Base-by-base conservation (phyloP, 2,329 filamentous ascomycete genomes). In the Curvularia eragrostidis region DNA sequence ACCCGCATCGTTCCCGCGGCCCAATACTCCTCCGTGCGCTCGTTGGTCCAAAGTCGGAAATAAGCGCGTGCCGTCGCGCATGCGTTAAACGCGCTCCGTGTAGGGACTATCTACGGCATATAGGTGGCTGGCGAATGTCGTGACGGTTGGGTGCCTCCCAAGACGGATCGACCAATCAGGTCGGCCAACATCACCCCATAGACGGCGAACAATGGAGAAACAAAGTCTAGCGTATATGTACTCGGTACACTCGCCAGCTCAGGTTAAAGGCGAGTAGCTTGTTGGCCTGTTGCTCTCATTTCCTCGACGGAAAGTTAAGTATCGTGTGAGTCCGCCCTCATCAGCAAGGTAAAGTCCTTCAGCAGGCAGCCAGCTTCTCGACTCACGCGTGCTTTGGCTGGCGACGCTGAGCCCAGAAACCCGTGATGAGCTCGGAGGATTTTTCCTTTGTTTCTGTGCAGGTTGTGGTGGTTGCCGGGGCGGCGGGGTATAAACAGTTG, bases 301-400 rank as follows among this genome's bases (percentile, higher is more conserved):
- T 19, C 55, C 53, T 43, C 62, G 54, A 32, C 52, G 51, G 26
- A 64, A 68, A 15, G 61, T 60, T 36, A 59, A 61, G 48, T 62
- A 69, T 13, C 57, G 59, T 46, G 66, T 61, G 5, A 59, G 54
- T 10, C 61, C 63, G 1, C 65, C 66, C 15, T 69, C 67, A 15
- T 68, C 61, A 13, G 67, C 56, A 9, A 70, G 54, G 42, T 67
- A 70, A 26, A 70, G 23, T 5, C 65, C 67, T 21, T 68, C 66
- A 1, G 66, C 63, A n/a, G 67, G 67, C 21, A 70, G 41, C 67
- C 67, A 69, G 36, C 66, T 69, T 32, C 62, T 49, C 3, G 67
- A 68, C 19, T 60, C 54, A 34, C 57, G 66, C 18, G 60, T 62
- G 8, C 54, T 59, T 28, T 61, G 62, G 10, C 63, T 65, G 48